phyloP scores from a whole-genome alignment of 179 eudicot genomes.

The Carnegiea gigantea region DNA sequence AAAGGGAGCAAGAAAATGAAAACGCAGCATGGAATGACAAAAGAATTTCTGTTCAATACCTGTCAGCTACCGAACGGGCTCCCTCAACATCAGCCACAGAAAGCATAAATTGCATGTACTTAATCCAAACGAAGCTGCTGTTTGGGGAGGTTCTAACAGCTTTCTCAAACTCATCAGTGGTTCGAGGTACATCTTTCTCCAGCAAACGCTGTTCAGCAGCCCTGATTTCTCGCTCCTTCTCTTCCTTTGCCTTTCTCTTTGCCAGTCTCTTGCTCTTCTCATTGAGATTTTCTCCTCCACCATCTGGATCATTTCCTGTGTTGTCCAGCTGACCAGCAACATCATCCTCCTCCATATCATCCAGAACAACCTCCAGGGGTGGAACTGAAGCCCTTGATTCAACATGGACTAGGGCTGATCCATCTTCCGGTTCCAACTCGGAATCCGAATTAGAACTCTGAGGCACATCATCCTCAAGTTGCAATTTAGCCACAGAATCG shows the following conservation, averaged over 20 bases:
- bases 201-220: constrained; percentile 88
- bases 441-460: constrained; percentile 23
- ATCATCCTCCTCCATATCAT: constrained; percentile 58
- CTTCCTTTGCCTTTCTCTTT: constrained; percentile 74
- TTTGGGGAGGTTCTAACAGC: constrained; percentile 80
- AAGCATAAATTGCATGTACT: constrained; percentile 80
- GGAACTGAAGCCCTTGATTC: constrained; percentile 79
- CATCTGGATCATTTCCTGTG: constrained; percentile 27
- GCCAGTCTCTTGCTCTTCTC: constrained; percentile 54
- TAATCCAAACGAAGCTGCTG: constrained; percentile 86
- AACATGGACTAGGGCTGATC: constrained; percentile 47
- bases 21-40: background rate
- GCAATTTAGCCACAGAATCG: constrained; percentile 14
- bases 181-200: constrained; percentile 64
- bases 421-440: constrained; percentile 36
- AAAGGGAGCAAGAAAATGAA: background rate
- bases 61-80: constrained; percentile 88
- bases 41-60: constrained; percentile 35
- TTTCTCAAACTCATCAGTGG: constrained; percentile 84
- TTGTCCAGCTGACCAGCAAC: constrained; percentile 26
- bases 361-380: constrained; percentile 78
- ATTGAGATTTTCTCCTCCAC: constrained; percentile 33
- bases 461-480: constrained; percentile 21
- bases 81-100: constrained; percentile 76
- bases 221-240: constrained; percentile 74